Conservation (phyloP, 2,329 filamentous ascomycete species). For the Neurospora crassa region DNA sequence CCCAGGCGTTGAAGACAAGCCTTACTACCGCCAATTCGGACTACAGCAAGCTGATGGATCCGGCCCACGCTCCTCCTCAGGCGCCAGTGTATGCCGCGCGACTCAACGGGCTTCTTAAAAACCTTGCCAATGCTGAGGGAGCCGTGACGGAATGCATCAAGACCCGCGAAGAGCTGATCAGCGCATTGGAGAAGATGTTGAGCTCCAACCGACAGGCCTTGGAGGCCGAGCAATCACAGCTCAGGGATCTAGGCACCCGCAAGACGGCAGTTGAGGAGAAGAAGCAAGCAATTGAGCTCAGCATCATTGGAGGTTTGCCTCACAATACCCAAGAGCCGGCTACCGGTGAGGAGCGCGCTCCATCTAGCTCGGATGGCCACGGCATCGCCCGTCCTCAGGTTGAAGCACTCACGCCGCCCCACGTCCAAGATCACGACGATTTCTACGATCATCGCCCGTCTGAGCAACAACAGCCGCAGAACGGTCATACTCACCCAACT, state of each 20-base stretch:
- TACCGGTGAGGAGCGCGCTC: conserved; percentile 36
- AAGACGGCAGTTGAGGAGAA: conserved; percentile 67
- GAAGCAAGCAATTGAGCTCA: conserved; percentile 82
- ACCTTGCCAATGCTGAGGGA: conserved; percentile 76
- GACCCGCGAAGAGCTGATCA: conserved; percentile 67
- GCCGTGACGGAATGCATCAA: conserved; percentile 86
- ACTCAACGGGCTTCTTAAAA: conserved; percentile 81
- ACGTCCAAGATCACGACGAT: conserved; percentile 36
- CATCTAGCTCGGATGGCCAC: conserved; percentile 30
- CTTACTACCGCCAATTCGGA: conserved; percentile 67
- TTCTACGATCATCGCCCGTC: conserved; percentile 13
- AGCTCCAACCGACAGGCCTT: conserved; percentile 63
- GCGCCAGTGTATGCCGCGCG: conserved; percentile 87
- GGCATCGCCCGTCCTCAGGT: conserved; percentile 70
- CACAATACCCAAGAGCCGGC: conserved; percentile 43
- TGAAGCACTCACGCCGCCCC: conserved; percentile 75
- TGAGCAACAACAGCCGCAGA: conserved; percentile 9
- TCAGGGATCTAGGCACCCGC: conserved; percentile 54
- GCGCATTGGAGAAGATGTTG: conserved; percentile 73
- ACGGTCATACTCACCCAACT: conserved; percentile 14
- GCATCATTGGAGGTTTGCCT: conserved; percentile 76
- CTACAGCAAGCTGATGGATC: conserved; percentile 73
- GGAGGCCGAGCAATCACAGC: conserved; percentile 56
- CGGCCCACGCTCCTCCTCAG: conserved; percentile 58
- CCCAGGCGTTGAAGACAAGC: conserved; percentile 56